A percentile compares a stretch with the other conserved stretches of the same genome.
phyloP scores from a whole-genome alignment of 768 basidiomycete genomes.

The Leccinum arenicola region DNA sequence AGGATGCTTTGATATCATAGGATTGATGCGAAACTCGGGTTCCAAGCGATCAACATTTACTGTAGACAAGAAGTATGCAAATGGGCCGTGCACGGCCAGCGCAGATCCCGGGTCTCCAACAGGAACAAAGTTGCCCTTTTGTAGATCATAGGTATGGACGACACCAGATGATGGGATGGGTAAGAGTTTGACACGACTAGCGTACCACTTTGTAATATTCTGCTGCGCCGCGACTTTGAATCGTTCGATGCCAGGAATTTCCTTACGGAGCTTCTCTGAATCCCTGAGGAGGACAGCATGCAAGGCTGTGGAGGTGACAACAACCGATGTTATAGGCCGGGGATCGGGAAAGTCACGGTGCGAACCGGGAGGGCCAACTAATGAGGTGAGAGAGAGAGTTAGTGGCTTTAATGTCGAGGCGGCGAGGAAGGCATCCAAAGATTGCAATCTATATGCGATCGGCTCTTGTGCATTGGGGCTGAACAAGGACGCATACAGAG shows the following conservation, averaged over 20 bases:
- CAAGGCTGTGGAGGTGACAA: constrained; percentile 83
- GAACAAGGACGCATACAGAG: constrained; percentile 78
- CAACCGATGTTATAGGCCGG: constrained; percentile 51
- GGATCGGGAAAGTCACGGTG: constrained; percentile 14
- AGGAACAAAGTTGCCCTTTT: constrained; percentile 44
- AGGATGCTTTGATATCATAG: constrained; percentile 50
- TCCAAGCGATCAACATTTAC: constrained; percentile 87
- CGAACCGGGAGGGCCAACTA: constrained; percentile 33
- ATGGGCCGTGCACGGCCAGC: constrained; percentile 69
- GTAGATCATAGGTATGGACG: constrained; percentile 63
- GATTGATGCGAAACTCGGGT: constrained; percentile 73
- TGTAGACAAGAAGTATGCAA: constrained; percentile 81
- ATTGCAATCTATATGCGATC: constrained; percentile 48
- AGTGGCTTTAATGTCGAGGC: constrained; percentile 40
- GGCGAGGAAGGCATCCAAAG: constrained; percentile 51
- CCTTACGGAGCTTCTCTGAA: constrained; percentile 69
- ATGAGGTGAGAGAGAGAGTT: constrained; percentile 51
- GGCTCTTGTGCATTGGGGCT: constrained; percentile 39
- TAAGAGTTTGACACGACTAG: constrained; percentile 54
- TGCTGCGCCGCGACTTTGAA: constrained; percentile 83
- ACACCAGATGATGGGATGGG: constrained; percentile 38
- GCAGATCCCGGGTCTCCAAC: constrained; percentile 36
- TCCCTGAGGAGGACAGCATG: constrained; percentile 84
- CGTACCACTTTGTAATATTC: constrained; percentile 74
- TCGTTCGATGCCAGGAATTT: constrained; percentile 75